These are phyloP conservation scores for Chrysosphaeria jannelii DNA, from an alignment of 2,329 filamentous ascomycete species.

Conservation along the genomic window DNA sequence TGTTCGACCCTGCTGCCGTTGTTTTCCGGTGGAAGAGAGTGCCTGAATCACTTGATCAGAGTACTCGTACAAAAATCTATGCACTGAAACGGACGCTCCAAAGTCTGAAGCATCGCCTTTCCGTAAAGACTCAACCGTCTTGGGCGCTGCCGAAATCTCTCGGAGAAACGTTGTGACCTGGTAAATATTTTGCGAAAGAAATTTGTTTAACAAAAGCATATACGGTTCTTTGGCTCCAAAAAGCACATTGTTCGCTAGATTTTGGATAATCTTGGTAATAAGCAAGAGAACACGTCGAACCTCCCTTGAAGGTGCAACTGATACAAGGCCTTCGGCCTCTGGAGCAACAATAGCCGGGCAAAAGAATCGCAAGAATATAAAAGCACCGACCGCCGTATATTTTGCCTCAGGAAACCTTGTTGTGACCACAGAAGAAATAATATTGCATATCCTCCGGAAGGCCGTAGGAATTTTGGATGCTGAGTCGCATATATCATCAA, in stretches of 20 bases:
- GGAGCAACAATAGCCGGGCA: conserved; percentile 43
- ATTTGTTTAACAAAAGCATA: conserved; percentile 41
- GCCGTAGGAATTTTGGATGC: conserved; percentile 27
- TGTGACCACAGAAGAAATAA: conserved; percentile 33
- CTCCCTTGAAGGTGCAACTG: conserved; percentile 29
- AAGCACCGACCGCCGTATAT: conserved; percentile 40
- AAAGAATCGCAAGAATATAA: conserved; percentile 42
- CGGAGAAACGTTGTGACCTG: conserved; percentile 33
- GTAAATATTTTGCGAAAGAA: conserved; percentile 37
- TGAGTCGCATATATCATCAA: conserved; percentile 37
- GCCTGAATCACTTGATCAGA: conserved; percentile 40
- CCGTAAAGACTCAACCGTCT: conserved; percentile 12
- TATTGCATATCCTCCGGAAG: conserved; percentile 36
- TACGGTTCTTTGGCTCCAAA: conserved; percentile 44
- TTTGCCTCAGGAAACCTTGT: conserved; percentile 36
- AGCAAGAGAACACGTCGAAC: conserved; percentile 36
- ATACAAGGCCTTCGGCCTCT: conserved; percentile 34
- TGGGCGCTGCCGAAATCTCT: conserved; percentile 30
- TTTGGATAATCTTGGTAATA: conserved; percentile 42
- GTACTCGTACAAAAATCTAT: conserved; percentile 39
- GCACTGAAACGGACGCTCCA: conserved; percentile 37
- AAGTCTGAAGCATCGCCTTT: conserved; percentile 30
- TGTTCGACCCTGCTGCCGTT: conserved; percentile 23
- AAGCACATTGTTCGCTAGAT: conserved; percentile 39
- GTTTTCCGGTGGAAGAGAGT: conserved; percentile 26